Conservation (phyloP, 2,329 filamentous ascomycete genomes). For the Calcarisporium arbuscula region DNA sequence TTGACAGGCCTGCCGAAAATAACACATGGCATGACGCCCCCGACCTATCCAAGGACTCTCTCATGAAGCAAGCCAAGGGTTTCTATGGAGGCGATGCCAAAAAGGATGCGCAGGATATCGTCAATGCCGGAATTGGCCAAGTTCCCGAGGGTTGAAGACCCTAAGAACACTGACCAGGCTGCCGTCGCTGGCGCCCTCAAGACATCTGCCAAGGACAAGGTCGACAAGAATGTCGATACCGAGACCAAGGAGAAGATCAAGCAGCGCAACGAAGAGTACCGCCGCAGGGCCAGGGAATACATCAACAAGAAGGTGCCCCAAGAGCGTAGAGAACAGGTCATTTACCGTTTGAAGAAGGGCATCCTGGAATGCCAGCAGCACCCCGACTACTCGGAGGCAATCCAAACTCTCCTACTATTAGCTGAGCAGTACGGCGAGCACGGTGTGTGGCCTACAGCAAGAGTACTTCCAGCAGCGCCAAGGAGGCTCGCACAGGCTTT, state of each 20-base stretch:
- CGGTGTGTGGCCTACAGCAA: constrained; percentile 56
- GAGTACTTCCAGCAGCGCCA: constrained; percentile 61
- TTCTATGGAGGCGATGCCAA: constrained; percentile 49
- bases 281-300: constrained; percentile 60
- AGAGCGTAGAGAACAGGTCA: constrained; percentile 85
- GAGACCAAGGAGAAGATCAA: constrained; percentile 50
- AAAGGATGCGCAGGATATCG: constrained; percentile 56
- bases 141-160: too few relatives aligned
- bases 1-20: constrained; percentile 80
- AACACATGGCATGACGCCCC: constrained; percentile 92
- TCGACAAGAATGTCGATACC: constrained; percentile 58
- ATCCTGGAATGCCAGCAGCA: constrained; percentile 94
- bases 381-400: constrained; percentile 86
- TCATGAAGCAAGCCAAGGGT: constrained; percentile 63
- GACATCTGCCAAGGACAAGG: constrained; percentile 47
- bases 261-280: constrained; percentile 36
- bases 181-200: constrained; percentile 25
- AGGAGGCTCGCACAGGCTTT: constrained; percentile 65
- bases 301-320: constrained; percentile 80
- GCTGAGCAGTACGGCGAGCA: constrained; percentile 82
- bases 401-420: constrained; percentile 76
- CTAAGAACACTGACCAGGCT: constrained; percentile 32
- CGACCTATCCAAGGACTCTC: constrained; percentile 60
- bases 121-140: constrained; percentile 50
- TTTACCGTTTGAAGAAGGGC: constrained; percentile 96